These are phyloP conservation scores for Paramecium pentaurelia DNA, from an alignment of 73 alveolate genomes.

Conservation along the genomic window DNA sequence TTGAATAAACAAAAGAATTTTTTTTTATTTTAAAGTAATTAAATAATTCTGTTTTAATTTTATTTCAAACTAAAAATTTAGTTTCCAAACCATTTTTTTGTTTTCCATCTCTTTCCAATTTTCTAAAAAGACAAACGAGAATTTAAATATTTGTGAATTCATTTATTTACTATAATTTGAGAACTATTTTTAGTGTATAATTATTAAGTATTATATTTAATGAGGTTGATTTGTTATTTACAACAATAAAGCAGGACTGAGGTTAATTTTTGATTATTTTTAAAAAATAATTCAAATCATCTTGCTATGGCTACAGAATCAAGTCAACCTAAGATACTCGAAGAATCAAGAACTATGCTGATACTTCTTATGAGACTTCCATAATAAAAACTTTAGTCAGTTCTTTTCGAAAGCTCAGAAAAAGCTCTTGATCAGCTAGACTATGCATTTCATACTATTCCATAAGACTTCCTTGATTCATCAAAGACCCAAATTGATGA, in stretches of 20 bases:
- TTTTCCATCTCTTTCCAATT: neutral
- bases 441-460: neutral
- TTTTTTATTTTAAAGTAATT: too few species aligned
- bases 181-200: neutral
- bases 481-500: neutral
- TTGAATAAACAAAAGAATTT: too few species aligned
- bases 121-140: too few species aligned
- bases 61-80: neutral
- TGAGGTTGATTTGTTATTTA: neutral
- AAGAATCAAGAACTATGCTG: neutral
- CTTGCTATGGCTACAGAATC: neutral
- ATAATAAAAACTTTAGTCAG: neutral
- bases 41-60: neutral
- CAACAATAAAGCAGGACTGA: neutral
- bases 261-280: neutral
- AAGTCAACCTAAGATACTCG: neutral
- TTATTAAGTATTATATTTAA: neutral
- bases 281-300: neutral
- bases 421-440: neutral
- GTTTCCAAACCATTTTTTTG: neutral
- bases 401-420: neutral
- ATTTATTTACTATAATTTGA: neutral
- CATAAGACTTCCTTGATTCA: conserved; percentile 7
- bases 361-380: conserved; percentile 17
- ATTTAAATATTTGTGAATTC: neutral